A percentile compares a stretch with the other conserved stretches of the same genome.
Conservation (phyloP, 2,329 filamentous ascomycete species). For the Fusarium azukiicola region DNA sequence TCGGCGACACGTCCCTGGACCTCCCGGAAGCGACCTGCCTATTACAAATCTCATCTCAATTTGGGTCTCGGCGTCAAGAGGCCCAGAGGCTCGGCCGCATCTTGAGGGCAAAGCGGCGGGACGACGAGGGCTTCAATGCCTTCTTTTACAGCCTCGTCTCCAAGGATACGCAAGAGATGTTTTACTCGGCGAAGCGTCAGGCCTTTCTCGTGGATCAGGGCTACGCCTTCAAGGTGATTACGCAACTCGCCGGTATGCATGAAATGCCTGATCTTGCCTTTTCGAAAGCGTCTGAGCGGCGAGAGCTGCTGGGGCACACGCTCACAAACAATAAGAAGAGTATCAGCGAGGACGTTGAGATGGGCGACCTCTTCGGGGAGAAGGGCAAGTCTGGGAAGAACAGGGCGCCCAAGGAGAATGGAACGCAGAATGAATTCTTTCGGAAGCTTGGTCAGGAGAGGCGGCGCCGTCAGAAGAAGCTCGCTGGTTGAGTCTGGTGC, state of each 20-base stretch:
- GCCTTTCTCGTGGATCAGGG: conserved; percentile 96
- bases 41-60: conserved; percentile 97
- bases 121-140: conserved; percentile 97
- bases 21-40: conserved; percentile 95
- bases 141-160: conserved; percentile 98
- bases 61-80: conserved; percentile 95
- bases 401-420: conserved; percentile 20
- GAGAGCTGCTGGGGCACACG: conserved; percentile 90
- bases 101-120: conserved; percentile 92
- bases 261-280: conserved; percentile 88
- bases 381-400: conserved; percentile 17
- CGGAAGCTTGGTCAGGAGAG: conserved; percentile 47
- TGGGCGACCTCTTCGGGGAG: conserved; percentile 19
- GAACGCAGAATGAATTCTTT: conserved; percentile 45
- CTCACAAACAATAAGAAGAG: conserved; percentile 86
- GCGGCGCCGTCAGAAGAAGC: conserved; percentile 22
- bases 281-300: conserved; percentile 85
- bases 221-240: conserved; percentile 98
- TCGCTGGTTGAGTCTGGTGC: not conserved
- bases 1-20: conserved; percentile 96
- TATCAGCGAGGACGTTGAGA: conserved; percentile 24
- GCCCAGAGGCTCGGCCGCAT: conserved; percentile 95
- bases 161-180: conserved; percentile 93
- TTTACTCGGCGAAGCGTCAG: conserved; percentile 94
- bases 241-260: conserved; percentile 91